Evolutionary conservation across 176 grass and related monocot species (phyloP).

Genomic region (Dactylis glomerata): DNA sequence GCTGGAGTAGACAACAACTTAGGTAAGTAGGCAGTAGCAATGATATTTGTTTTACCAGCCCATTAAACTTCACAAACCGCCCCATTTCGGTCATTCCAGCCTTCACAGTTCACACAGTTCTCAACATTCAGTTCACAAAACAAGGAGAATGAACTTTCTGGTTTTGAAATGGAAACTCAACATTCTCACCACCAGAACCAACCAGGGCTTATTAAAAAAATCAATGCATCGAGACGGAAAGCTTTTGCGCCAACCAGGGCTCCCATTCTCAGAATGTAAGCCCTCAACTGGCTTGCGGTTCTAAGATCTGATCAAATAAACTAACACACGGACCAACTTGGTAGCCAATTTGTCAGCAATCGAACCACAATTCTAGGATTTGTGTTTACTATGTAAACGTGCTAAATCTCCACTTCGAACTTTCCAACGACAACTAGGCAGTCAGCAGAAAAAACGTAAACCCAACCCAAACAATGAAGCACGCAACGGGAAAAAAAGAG

Average conservation of each 20-base stretch:
- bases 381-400: neutral
- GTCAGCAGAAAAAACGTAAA: neutral
- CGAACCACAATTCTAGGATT: neutral
- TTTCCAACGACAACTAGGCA: neutral
- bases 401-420: neutral
- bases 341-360: neutral
- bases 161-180: neutral
- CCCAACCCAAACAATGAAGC: neutral
- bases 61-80: neutral
- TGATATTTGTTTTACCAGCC: neutral
- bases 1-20: constrained; percentile 40
- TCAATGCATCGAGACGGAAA: neutral
- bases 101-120: neutral
- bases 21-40: neutral
- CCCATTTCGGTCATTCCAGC: neutral
- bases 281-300: neutral
- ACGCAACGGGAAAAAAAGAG: neutral
- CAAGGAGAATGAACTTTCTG: neutral
- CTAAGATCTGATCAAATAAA: neutral
- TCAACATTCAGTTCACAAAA: neutral
- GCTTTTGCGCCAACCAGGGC: neutral
- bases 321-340: neutral
- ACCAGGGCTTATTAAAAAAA: neutral
- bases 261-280: neutral
- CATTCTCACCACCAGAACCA: neutral